Percentiles rank a stretch among this genome's conserved stretches.
Conservation (phyloP, 2,329 filamentous ascomycete species). For the Paecilomyces variotii region DNA sequence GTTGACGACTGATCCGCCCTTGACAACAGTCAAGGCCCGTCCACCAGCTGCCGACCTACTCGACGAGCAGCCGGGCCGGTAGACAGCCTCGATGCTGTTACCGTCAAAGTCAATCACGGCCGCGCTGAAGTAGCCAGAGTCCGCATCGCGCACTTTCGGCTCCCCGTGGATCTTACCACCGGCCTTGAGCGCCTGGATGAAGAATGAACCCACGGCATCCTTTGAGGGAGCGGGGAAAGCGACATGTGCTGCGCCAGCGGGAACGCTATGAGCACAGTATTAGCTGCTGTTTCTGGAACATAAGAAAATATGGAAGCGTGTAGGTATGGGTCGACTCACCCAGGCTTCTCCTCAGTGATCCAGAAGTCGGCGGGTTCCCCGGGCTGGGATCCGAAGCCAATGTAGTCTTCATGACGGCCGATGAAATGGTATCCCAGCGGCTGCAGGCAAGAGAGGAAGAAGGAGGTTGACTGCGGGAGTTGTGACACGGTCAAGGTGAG, state of each 20-base stretch:
- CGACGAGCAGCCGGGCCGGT: slow-evolving; percentile 32
- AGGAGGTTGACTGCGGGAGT: slow-evolving; percentile 70
- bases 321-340: slow-evolving; percentile 34
- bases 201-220: slow-evolving; percentile 62
- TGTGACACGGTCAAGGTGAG: slow-evolving; percentile 64
- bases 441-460: slow-evolving; percentile 72
- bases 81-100: slow-evolving; percentile 74
- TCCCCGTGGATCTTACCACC: slow-evolving; percentile 52
- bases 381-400: slow-evolving; percentile 52
- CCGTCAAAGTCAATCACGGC: slow-evolving; percentile 70
- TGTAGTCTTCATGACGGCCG: slow-evolving; percentile 51
- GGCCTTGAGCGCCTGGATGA: slow-evolving; percentile 59
- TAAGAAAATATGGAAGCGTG: neutral
- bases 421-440: slow-evolving; percentile 70
- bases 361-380: slow-evolving; percentile 52
- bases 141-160: slow-evolving; percentile 45
- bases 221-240: slow-evolving; percentile 61
- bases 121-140: slow-evolving; percentile 53
- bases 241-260: slow-evolving; percentile 51
- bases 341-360: slow-evolving; percentile 53
- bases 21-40: slow-evolving; percentile 26
- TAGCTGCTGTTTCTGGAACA: slow-evolving; percentile 4
- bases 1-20: slow-evolving; percentile 12
- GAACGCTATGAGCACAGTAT: slow-evolving; percentile 22
- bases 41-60: slow-evolving; percentile 20